Conservation (phyloP, 2,329 filamentous ascomycete species). For the Akanthomyces dipterigenus region DNA sequence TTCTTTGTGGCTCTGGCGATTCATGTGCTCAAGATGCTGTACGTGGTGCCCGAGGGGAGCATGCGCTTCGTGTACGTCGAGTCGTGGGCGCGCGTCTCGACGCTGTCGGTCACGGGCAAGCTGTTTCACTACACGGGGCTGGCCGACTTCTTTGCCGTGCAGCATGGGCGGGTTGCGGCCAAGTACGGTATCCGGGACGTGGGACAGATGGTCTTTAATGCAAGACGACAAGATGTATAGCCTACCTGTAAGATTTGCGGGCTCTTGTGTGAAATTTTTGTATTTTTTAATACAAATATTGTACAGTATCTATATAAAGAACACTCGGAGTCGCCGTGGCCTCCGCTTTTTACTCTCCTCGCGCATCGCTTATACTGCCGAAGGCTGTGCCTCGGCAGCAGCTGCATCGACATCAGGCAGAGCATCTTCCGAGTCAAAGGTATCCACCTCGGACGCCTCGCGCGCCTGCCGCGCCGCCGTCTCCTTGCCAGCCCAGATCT, state of each 20-base stretch:
- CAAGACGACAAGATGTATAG: slow-evolving; percentile 20
- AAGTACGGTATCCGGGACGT: slow-evolving; percentile 33
- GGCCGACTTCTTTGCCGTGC: slow-evolving; percentile 74
- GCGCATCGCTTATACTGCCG: neutral
- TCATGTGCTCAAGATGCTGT: slow-evolving; percentile 40
- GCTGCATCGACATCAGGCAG: slow-evolving; percentile 18
- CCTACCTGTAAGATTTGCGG: neutral
- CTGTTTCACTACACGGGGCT: slow-evolving; percentile 58
- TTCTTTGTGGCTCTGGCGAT: slow-evolving; percentile 61
- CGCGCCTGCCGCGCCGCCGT: slow-evolving; percentile 34
- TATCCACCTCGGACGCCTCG: slow-evolving; percentile 36
- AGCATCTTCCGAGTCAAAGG: slow-evolving; percentile 36
- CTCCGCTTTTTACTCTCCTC: neutral
- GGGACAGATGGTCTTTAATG: slow-evolving; percentile 35
- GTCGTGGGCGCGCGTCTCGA: slow-evolving; percentile 81
- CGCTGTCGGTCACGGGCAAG: slow-evolving; percentile 76
- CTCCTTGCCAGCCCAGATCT: slow-evolving; percentile 60
- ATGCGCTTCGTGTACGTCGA: slow-evolving; percentile 82
- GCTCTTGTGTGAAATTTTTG: neutral
- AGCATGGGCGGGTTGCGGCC: slow-evolving; percentile 62
- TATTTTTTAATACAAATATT: slow-evolving; percentile 16
- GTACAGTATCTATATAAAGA: slow-evolving; percentile 14
- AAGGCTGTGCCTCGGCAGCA: slow-evolving; percentile 13
- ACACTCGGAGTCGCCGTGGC: neutral
- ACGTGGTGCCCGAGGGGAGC: slow-evolving; percentile 39